phyloP scores from a whole-genome alignment of 2,329 filamentous ascomycete genomes.

The Monosporascus sp. region DNA sequence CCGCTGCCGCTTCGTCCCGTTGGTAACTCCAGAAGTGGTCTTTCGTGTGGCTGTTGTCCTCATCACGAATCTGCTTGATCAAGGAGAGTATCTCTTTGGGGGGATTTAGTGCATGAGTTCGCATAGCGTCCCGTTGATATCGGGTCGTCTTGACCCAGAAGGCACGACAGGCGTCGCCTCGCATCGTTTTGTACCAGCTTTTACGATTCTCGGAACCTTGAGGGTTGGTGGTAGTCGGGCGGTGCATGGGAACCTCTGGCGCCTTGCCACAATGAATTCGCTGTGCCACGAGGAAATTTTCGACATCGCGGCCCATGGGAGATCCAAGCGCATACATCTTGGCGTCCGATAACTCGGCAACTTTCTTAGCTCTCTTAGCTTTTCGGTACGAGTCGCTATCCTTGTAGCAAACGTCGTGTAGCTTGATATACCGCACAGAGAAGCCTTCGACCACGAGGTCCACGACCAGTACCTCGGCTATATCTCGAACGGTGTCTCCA shows the following conservation, averaged over 20 bases:
- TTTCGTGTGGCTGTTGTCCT: conserved; percentile 2
- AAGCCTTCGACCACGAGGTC: background rate
- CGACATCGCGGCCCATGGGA: conserved; percentile 1
- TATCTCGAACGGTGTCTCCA: conserved; percentile 1
- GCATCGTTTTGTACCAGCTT: conserved; percentile 3
- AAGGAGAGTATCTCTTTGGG: conserved; percentile 1
- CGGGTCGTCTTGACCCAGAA: conserved; percentile 8
- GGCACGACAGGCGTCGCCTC: background rate
- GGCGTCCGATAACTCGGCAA: background rate
- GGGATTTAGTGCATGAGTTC: background rate
- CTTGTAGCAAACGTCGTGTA: conserved; percentile 1
- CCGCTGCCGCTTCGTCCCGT: conserved; percentile 2
- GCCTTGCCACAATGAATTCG: conserved; percentile 2
- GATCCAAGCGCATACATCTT: conserved; percentile 4
- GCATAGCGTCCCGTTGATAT: conserved; percentile 3
- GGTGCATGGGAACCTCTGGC: conserved; percentile 3
- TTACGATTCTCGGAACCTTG: conserved; percentile 2
- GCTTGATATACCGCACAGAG: background rate
- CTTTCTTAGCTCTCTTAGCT: background rate
- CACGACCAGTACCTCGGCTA: conserved; percentile 1
- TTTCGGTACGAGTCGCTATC: conserved; percentile 3
- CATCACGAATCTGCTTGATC: conserved; percentile 4
- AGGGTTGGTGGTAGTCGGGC: background rate
- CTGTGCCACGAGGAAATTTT: conserved; percentile 6
- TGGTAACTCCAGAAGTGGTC: conserved; percentile 8